phyloP scores from a whole-genome alignment of 352 stramenopile species.

The Globisporangium cystogenes region DNA sequence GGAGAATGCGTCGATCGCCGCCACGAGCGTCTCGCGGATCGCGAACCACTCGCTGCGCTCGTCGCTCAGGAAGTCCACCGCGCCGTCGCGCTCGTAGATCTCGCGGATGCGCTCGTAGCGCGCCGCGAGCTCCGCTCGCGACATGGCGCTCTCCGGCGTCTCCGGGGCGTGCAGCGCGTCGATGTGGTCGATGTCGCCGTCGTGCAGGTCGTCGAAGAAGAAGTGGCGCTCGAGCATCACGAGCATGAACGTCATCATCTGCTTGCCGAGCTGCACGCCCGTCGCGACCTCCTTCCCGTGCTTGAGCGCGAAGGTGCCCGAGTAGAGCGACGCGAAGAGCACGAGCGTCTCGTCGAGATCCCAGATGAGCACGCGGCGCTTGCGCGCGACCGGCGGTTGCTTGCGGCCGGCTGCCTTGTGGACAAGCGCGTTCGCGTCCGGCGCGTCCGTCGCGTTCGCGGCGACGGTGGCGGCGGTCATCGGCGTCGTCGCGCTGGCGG shows the following conservation, averaged over 20 bases:
- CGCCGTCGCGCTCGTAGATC: slow-evolving; percentile 64
- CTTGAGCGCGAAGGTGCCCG: slow-evolving; percentile 53
- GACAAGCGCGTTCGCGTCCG: background rate
- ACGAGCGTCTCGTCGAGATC: slow-evolving; percentile 81
- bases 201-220: slow-evolving; percentile 77
- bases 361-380: slow-evolving; percentile 69
- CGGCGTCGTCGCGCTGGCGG: background rate
- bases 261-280: slow-evolving; percentile 62
- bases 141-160: too few relatives aligned
- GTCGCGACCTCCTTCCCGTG: slow-evolving; percentile 53
- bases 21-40: slow-evolving; percentile 53
- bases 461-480: background rate
- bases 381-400: background rate
- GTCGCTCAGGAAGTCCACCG: slow-evolving; percentile 68
- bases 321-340: slow-evolving; percentile 79
- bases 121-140: slow-evolving; percentile 11
- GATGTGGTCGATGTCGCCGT: slow-evolving; percentile 69
- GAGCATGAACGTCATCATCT: slow-evolving; percentile 85
- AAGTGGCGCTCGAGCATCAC: slow-evolving; percentile 79
- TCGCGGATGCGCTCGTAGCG: slow-evolving; percentile 64
- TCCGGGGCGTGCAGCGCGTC: slow-evolving; percentile 5
- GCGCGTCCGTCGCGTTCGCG: background rate
- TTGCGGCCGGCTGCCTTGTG: slow-evolving; percentile 1
- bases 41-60: slow-evolving; percentile 62
- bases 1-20: slow-evolving; percentile 69